A percentile compares a stretch with the other conserved stretches of the same genome.
Conservation (phyloP, 2,329 filamentous ascomycete genomes). For the Westerdykella aurantiaca region DNA sequence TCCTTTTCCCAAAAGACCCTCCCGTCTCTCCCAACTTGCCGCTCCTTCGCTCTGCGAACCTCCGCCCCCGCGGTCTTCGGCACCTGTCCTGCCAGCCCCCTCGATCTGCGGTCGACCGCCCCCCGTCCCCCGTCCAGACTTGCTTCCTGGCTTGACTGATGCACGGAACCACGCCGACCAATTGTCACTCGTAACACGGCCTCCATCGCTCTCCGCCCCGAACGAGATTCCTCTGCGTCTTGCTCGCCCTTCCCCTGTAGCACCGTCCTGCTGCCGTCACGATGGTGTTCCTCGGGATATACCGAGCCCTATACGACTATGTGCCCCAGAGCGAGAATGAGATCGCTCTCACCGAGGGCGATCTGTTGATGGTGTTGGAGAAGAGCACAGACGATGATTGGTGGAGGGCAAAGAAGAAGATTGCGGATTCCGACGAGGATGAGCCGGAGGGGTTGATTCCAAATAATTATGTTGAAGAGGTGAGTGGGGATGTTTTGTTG, state of each 20-base stretch:
- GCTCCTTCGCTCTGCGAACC: neutral
- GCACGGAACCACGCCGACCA: slow-evolving; percentile 15
- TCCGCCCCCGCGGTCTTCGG: slow-evolving; percentile 3
- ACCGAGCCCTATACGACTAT: slow-evolving; percentile 90
- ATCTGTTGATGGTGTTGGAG: slow-evolving; percentile 81
- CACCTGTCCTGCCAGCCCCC: slow-evolving; percentile 18
- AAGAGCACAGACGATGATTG: slow-evolving; percentile 72
- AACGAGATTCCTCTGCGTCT: no score
- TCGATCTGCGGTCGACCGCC: slow-evolving; percentile 17
- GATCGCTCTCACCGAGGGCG: slow-evolving; percentile 76
- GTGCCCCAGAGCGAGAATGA: slow-evolving; percentile 79
- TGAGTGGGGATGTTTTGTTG: slow-evolving; percentile 42
- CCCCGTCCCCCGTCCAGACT: slow-evolving; percentile 6
- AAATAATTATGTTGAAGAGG: slow-evolving; percentile 92
- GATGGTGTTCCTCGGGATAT: slow-evolving; percentile 92
- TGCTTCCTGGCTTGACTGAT: slow-evolving; percentile 23
- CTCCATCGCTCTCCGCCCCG: neutral
- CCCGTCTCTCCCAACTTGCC: no score
- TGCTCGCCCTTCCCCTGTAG: neutral
- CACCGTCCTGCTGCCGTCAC: slow-evolving; percentile 7
- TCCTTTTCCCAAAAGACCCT: neutral
- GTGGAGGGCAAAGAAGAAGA: slow-evolving; percentile 95
- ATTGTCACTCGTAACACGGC: slow-evolving; percentile 11
- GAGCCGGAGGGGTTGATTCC: slow-evolving; percentile 87
- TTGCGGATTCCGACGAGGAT: slow-evolving; percentile 71